These are phyloP conservation scores for Hondaea fermentalgiana DNA, from an alignment of 108 stramenopile species.

Conservation along the genomic window DNA sequence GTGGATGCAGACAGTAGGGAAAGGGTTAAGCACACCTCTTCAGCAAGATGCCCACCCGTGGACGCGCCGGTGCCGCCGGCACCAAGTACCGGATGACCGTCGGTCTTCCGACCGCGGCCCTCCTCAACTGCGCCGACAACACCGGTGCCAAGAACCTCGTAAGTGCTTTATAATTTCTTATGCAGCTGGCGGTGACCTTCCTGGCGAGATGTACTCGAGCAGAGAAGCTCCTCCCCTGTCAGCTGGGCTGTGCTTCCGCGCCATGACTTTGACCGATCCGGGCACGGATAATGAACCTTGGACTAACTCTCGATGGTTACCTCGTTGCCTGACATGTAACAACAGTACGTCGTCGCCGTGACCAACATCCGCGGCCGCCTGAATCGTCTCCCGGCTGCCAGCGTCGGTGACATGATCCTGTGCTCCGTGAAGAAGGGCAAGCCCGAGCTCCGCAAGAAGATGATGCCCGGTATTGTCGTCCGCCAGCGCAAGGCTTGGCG, in stretches of 20 bases:
- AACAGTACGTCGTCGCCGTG: slow-evolving; percentile 82
- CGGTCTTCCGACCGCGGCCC: slow-evolving; percentile 95
- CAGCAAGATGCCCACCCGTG: background rate
- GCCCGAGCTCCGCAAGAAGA: slow-evolving; percentile 99
- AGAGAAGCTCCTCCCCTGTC: background rate
- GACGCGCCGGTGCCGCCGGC: slow-evolving; percentile 63
- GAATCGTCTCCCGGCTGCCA: slow-evolving; percentile 93
- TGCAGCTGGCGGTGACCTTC: background rate
- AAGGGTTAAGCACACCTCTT: background rate
- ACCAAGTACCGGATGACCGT: slow-evolving; percentile 97
- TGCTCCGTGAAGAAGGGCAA: slow-evolving; percentile 98
- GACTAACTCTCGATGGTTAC: no score
- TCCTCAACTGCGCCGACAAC: slow-evolving; percentile 99
- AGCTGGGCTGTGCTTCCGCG: no score
- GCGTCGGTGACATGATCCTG: slow-evolving; percentile 97
- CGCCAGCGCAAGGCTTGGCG: slow-evolving; percentile 98
- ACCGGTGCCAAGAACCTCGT: slow-evolving; percentile 95
- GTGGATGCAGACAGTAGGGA: no score
- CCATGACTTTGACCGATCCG: no score
- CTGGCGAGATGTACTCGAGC: background rate
- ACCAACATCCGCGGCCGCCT: slow-evolving; percentile 93
- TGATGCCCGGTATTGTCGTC: slow-evolving; percentile 93
- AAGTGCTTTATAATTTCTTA: background rate
- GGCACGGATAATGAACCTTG: no score
- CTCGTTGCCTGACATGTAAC: background rate